These are phyloP conservation scores for Sextonia rubra DNA, from an alignment of 164 flowering plant genomes.

Conservation along the genomic window DNA sequence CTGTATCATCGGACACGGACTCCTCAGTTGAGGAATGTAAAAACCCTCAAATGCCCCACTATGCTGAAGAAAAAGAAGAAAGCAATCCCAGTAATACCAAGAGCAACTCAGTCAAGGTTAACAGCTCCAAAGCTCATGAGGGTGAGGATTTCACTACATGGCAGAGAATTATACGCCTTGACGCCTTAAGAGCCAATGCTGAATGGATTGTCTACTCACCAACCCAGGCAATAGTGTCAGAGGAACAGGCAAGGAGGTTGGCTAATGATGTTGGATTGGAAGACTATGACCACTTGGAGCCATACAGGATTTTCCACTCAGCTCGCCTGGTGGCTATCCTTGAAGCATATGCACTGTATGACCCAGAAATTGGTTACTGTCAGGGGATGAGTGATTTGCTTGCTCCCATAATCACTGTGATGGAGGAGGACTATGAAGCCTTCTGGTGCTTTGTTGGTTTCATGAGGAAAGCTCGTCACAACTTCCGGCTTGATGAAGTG, in stretches of 20 bases:
- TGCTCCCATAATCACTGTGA: constrained; percentile 73
- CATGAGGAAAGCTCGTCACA: constrained; percentile 92
- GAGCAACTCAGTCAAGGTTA: constrained; percentile 24
- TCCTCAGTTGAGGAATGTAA: constrained; percentile 15
- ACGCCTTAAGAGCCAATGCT: constrained; percentile 81
- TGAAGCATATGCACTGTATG: constrained; percentile 90
- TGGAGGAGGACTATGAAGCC: constrained; percentile 76
- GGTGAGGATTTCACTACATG: constrained; percentile 78
- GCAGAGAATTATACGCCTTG: constrained; percentile 92
- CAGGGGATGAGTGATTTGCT: constrained; percentile 98
- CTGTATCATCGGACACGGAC: constrained; percentile 25
- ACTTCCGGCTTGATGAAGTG: constrained; percentile 85
- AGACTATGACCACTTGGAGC: constrained; percentile 81
- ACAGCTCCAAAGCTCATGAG: constrained; percentile 18
- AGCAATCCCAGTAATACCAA: constrained; percentile 19
- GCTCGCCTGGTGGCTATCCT: constrained; percentile 88
- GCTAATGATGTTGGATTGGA: constrained; percentile 81
- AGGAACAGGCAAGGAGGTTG: constrained; percentile 45
- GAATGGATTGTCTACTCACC: constrained; percentile 71
- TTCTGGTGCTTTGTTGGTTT: constrained; percentile 98
- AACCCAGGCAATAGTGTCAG: constrained; percentile 61
- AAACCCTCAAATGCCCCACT: neutral
- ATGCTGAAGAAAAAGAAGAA: constrained; percentile 28
- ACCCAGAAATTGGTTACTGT: constrained; percentile 91
- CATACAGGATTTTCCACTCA: constrained; percentile 73